Percentiles rank a stretch among this genome's conserved stretches.
Evolutionary conservation across 2,329 filamentous ascomycete species (phyloP).

Genomic region (Trichoderma citrinoviride): DNA sequence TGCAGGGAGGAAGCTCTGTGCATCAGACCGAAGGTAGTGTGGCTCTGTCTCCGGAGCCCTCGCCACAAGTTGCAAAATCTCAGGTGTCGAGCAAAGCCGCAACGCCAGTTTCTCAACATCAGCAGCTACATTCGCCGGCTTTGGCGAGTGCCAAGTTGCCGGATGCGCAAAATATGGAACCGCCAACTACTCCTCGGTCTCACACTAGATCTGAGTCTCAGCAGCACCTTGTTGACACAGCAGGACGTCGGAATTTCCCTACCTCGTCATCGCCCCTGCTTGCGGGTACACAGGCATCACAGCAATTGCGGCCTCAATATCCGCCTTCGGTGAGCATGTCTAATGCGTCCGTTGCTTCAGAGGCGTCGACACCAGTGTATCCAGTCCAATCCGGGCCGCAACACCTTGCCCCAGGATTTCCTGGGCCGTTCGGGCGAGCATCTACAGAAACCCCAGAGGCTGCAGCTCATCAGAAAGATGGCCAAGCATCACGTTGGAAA

Average conservation of each 20-base stretch:
- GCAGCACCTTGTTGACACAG: background rate
- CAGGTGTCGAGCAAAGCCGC: constrained; percentile 1
- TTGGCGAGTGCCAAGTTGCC: background rate
- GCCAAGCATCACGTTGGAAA: constrained; percentile 35
- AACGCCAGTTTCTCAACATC: background rate
- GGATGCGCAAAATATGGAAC: background rate
- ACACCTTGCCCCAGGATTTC: background rate
- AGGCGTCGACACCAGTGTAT: background rate
- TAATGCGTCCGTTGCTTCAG: constrained; percentile 4
- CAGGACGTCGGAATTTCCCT: background rate
- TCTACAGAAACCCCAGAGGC: background rate
- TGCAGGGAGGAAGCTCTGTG: background rate
- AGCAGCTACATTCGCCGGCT: constrained; percentile 1
- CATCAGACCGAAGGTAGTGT: background rate
- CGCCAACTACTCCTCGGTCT: background rate
- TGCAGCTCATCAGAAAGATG: constrained; percentile 22
- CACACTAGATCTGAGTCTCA: background rate
- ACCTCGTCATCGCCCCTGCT: background rate
- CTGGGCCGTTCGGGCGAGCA: background rate
- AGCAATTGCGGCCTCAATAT: background rate
- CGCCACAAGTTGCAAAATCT: constrained; percentile 10
- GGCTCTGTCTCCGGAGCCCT: constrained; percentile 4
- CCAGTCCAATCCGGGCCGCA: background rate
- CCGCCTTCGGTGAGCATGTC: constrained; percentile 3
- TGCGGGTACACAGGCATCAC: background rate